Evolutionary conservation across 192 early-diverging fungal genomes (phyloP), one percentile per base, ranked within the genome.

Genomic region (Coemansia sp.): DNA sequence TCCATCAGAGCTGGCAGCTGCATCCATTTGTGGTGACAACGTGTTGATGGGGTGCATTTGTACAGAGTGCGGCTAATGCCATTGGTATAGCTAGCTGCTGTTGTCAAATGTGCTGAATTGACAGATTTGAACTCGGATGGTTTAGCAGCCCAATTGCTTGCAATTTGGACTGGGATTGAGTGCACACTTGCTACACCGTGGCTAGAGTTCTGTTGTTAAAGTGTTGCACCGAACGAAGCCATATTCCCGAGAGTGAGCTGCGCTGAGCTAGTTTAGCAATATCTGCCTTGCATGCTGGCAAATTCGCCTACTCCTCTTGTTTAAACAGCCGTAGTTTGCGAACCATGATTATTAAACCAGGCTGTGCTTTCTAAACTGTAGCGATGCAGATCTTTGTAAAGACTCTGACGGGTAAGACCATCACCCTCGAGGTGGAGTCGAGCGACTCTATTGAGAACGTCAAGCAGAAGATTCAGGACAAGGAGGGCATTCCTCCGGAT

Each of bases 341-440:
- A 35, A 35, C 31, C 31, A 35, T 35, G 31, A 35, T 52, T 50
- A 52, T 58, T 50, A 25, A 25, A 19, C 12, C 4, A 11, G n/a
- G 19, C 16, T 38, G 26, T 52, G 37, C 31, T 43, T 63, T 47
- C 17, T 53, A 22, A 12, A 21, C 25, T 73, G 61, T 73, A 80
- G 74, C 67, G 57, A 92, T 92, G 91, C 88, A 91, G 83, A 91
- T 92, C 77, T 91, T 91, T 83, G 91, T 92, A 59, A 92, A 91
- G 87, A 91, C 91, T 68, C 86, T 91, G 62, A 91, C 89, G 45
- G 91, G 91, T 66, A 92, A 91, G 87, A 89, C 89, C 64, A 90
- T 91, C 82, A 90, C 90, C 72, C 86, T 90, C 48, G 90, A 96
- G 87, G 94, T 95, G 56, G 93, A 97, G 87, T 93, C 91, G 57